Evolutionary conservation across 192 early-diverging fungal genomes (phyloP).

Genomic region (Powellomyces hirtus): DNA sequence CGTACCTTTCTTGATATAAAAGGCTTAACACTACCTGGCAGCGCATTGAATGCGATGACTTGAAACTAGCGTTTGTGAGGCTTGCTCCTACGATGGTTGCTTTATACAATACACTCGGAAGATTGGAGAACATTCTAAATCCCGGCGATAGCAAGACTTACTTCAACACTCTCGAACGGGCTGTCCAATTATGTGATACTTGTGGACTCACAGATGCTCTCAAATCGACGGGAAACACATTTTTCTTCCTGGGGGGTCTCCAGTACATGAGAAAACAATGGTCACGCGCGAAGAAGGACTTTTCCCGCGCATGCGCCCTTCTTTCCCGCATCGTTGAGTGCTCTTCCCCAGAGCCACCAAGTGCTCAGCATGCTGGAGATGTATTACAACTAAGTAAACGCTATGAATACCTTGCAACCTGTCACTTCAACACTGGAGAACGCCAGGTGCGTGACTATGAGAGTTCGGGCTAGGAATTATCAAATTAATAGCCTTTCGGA

Average conservation of each 20-base stretch:
- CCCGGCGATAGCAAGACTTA: background rate
- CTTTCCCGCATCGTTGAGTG: too few relatives aligned
- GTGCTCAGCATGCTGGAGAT: background rate
- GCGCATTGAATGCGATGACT: too few relatives aligned
- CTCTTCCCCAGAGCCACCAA: background rate
- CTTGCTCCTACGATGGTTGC: background rate
- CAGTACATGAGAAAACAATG: constrained; percentile 1
- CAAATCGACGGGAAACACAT: background rate
- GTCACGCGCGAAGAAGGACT: background rate
- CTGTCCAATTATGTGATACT: background rate
- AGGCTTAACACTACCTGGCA: too few relatives aligned
- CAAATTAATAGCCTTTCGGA: too few relatives aligned
- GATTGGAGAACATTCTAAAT: background rate
- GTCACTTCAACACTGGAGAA: too few relatives aligned
- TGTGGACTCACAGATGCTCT: background rate
- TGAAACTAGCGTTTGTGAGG: too few relatives aligned
- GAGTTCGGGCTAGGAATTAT: too few relatives aligned
- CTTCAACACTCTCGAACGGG: background rate
- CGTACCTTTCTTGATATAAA: too few relatives aligned
- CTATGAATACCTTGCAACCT: constrained; percentile 2
- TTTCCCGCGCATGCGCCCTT: background rate
- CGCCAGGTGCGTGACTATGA: too few relatives aligned
- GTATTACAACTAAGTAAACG: background rate
- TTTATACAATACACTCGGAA: background rate
- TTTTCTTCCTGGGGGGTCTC: background rate